Evolutionary conservation across 2,329 filamentous ascomycete species (phyloP).

Genomic region (Aspergillus sergii): DNA sequence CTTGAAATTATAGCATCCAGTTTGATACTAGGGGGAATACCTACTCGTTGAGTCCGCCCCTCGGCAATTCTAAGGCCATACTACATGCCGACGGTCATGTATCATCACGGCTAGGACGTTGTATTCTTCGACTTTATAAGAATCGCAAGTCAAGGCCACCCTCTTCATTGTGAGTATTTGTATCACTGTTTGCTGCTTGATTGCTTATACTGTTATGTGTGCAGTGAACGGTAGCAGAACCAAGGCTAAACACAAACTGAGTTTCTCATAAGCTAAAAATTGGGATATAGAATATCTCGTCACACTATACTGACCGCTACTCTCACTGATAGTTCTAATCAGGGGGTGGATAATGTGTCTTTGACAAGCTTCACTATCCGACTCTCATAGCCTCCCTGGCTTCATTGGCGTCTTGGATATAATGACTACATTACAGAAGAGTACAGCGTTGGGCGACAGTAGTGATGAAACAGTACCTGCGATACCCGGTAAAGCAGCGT

Average conservation of each 20-base stretch:
- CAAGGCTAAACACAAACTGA: background rate
- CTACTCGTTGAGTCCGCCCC: constrained; percentile 42
- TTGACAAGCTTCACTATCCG: background rate
- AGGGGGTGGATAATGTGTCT: background rate
- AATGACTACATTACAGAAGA: background rate
- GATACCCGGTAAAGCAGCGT: background rate
- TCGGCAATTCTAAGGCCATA: constrained; percentile 52
- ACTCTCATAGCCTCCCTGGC: background rate
- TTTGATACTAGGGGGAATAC: background rate
- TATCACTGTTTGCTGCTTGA: constrained; percentile 45
- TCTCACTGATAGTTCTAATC: background rate
- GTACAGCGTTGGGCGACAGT: background rate
- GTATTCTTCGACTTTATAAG: constrained; percentile 40
- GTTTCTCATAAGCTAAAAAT: background rate
- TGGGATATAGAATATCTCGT: background rate
- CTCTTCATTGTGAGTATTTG: constrained; percentile 53
- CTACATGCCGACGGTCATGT: constrained; percentile 49
- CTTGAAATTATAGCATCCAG: background rate
- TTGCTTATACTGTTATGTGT: constrained; percentile 42
- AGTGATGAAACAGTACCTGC: background rate
- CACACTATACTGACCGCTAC: background rate
- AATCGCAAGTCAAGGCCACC: constrained; percentile 43
- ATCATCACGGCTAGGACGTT: constrained; percentile 48
- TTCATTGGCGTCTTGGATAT: no score
- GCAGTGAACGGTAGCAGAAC: constrained; percentile 28